Conservation (phyloP, 2,329 filamentous ascomycete species). For the Trichoderma breve region DNA sequence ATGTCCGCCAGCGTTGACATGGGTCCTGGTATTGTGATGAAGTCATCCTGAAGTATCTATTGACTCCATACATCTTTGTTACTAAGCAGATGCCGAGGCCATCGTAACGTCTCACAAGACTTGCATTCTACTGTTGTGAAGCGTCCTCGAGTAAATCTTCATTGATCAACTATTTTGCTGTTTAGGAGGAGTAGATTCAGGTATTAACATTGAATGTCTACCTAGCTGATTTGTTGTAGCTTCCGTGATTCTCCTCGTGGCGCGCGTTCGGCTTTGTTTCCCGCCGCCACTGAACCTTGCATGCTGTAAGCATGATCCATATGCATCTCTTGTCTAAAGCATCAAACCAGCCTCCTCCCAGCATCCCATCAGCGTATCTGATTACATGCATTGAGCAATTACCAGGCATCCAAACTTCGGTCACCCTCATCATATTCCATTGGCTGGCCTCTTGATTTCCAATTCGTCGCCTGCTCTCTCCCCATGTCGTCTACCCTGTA, state of each 20-base stretch:
- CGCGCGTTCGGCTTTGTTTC: background rate
- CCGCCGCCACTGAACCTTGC: background rate
- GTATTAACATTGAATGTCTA: background rate
- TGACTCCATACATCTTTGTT: background rate
- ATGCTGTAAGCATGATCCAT: background rate
- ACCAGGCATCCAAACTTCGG: background rate
- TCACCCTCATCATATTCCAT: background rate
- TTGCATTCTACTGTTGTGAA: background rate
- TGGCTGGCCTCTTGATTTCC: background rate
- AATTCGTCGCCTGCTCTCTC: background rate
- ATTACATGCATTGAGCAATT: background rate
- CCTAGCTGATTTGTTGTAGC: background rate
- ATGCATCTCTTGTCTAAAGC: background rate
- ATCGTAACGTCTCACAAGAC: background rate
- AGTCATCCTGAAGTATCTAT: background rate
- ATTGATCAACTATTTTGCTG: background rate
- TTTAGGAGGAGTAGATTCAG: background rate
- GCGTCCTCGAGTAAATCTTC: background rate
- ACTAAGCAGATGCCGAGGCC: background rate
- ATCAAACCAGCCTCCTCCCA: background rate
- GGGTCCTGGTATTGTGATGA: background rate
- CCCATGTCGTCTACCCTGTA: background rate
- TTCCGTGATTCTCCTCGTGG: background rate
- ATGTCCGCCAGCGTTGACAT: background rate
- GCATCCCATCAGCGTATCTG: background rate